Evolutionary conservation across 352 stramenopile species (phyloP), one percentile per base, ranked within the genome.

Genomic region (Globisporangium cederbergense): DNA sequence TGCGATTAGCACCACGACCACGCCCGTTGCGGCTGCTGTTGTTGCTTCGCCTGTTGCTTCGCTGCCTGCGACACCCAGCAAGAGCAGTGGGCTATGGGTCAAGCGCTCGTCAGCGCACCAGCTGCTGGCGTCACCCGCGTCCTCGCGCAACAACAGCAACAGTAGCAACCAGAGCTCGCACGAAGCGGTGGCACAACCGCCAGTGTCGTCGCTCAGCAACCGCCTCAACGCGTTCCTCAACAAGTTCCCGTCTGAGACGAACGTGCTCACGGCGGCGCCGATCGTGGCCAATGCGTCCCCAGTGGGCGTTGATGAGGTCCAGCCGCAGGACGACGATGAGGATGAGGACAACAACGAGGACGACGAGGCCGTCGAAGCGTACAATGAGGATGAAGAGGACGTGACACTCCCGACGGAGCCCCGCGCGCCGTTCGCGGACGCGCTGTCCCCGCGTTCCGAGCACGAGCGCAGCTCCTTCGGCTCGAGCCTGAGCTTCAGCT

Each of bases 181-280:
- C 9, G 40, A 66, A 38, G 25, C 59, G 9, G 40, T 28, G 20
- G 20, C 40, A 2, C 4, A 25, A 1, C 18, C 55, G 11, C 9
- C 55, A 7, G 46, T 45, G 11, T 38, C 56, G 20, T 32, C 20
- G 1, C 28, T 42, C 14, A 64, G 8, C 58, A 88, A 66, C 64
- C 71, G 76, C 25, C 72, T 92, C 22, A 86, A 67, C 20, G 78
- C 79, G 14, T 92, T 92, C 59, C 70, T 92, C 9, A 88, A 73
- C 65, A 86, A 90, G 59, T 83, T 92, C 61, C 79, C 81, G 28
- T 68, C 63, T n/a, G 58, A 68, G 28, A 55, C 63, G 6, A 68
- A 68, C 49, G 63, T 68, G 11, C 56, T 68, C 28, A 42, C 38
- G n/a, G n/a, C 55, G 36, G 36, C 36, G 36, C 36, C 36, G 9